A percentile compares a stretch with the other conserved stretches of the same genome.
phyloP scores from a whole-genome alignment of 768 basidiomycete genomes.

The Atractiella rhizophila region DNA sequence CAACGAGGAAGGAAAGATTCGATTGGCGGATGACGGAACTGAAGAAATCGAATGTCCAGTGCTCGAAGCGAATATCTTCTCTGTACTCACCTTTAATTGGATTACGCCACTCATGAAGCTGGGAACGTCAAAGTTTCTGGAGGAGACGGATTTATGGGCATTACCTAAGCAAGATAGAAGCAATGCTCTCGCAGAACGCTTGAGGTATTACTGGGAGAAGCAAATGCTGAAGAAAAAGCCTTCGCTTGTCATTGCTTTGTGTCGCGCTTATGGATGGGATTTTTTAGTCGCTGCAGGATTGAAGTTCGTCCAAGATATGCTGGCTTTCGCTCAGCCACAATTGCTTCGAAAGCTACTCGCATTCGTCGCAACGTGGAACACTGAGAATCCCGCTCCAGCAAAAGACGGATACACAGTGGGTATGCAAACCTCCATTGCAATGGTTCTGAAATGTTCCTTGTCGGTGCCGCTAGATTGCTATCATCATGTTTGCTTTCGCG shows the following conservation, averaged over 20 bases:
- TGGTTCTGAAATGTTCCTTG: too few species aligned
- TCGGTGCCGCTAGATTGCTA: too few species aligned
- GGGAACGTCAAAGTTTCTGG: slow-evolving; percentile 33
- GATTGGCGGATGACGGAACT: slow-evolving; percentile 1
- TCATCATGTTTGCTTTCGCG: slow-evolving; percentile 54
- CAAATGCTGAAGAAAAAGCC: slow-evolving; percentile 21
- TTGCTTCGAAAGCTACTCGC: slow-evolving; percentile 50
- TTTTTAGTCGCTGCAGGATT: slow-evolving; percentile 27
- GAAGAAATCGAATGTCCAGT: slow-evolving; percentile 6
- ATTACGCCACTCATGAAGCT: slow-evolving; percentile 39
- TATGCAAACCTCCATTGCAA: too few species aligned
- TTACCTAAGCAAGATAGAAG: slow-evolving; percentile 20
- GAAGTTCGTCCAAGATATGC: slow-evolving; percentile 35
- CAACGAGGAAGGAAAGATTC: slow-evolving; percentile 6
- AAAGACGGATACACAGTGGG: slow-evolving; percentile 48
- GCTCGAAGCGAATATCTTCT: slow-evolving; percentile 17
- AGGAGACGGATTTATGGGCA: slow-evolving; percentile 62
- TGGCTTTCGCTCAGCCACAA: slow-evolving; percentile 69
- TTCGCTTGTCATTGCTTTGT: slow-evolving; percentile 46
- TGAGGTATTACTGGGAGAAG: slow-evolving; percentile 1
- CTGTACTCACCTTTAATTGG: slow-evolving; percentile 46
- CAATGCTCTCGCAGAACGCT: background rate
- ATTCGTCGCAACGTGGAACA: slow-evolving; percentile 57
- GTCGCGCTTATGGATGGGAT: slow-evolving; percentile 50
- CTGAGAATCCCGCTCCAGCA: slow-evolving; percentile 22